phyloP scores from a whole-genome alignment of 495 filamentous ascomycete genomes.

The Penicillium subrubescens region DNA sequence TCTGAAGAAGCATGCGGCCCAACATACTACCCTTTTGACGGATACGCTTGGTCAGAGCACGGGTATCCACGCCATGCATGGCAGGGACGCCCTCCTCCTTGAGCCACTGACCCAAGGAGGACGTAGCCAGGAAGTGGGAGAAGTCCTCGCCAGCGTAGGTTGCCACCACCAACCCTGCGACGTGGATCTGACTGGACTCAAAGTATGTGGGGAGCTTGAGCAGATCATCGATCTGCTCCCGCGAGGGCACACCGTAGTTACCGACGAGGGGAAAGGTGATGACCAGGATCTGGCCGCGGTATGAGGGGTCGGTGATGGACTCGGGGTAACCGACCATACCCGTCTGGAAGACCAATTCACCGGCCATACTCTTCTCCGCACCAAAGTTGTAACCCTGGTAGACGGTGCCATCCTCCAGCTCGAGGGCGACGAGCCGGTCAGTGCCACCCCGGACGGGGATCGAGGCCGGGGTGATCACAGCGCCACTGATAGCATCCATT shows the following conservation, averaged over 20 bases:
- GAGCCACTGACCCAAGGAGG: constrained; percentile 90
- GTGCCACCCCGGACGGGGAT: constrained; percentile 45
- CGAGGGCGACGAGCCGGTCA: constrained; percentile 71
- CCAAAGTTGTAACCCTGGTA: constrained; percentile 96
- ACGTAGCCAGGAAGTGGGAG: constrained; percentile 88
- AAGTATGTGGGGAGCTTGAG: constrained; percentile 87
- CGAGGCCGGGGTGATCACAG: constrained; percentile 53
- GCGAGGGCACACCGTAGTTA: constrained; percentile 92
- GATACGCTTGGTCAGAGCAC: constrained; percentile 91
- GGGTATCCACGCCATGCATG: constrained; percentile 93
- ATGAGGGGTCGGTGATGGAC: constrained; percentile 90
- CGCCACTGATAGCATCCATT: constrained; percentile 37
- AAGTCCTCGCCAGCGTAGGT: constrained; percentile 92
- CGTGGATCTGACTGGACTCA: constrained; percentile 87
- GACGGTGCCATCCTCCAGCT: constrained; percentile 84
- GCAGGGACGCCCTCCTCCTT: constrained; percentile 96
- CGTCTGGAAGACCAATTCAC: constrained; percentile 98
- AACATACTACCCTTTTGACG: constrained; percentile 95
- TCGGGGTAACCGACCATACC: constrained; percentile 99
- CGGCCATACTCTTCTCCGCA: constrained; percentile 85
- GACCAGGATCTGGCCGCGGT: constrained; percentile 88
- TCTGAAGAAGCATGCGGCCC: constrained; percentile 80
- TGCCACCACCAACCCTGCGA: constrained; percentile 85
- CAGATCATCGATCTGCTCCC: constrained; percentile 77
- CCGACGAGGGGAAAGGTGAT: constrained; percentile 89